These are phyloP conservation scores for Phaffia australis DNA, from an alignment of 768 basidiomycete genomes.

Conservation along the genomic window DNA sequence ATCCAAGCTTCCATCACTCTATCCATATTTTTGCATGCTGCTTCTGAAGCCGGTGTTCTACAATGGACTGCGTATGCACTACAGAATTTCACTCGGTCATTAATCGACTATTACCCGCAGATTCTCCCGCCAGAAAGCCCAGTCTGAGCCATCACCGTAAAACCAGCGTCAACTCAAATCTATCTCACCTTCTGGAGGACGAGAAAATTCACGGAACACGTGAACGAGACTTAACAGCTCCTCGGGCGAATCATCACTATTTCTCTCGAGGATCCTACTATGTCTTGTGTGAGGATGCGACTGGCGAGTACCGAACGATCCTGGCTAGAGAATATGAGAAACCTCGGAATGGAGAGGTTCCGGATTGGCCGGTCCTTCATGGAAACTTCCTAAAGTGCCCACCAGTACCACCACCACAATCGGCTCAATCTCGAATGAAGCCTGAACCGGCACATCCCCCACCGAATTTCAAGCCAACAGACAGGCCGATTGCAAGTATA, in stretches of 20 bases:
- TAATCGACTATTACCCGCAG: constrained; percentile 13
- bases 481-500: neutral
- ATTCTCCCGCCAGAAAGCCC: constrained; percentile 10
- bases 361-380: constrained; percentile 72
- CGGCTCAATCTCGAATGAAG: constrained; percentile 2
- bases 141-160: neutral
- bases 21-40: neutral
- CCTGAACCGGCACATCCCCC: constrained; percentile 1
- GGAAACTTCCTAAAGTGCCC: constrained; percentile 32
- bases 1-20: neutral
- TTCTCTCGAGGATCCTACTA: constrained; percentile 66
- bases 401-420: neutral
- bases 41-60: neutral
- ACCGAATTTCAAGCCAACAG: neutral
- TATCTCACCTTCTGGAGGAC: constrained; percentile 49
- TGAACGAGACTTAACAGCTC: constrained; percentile 84
- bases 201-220: constrained; percentile 77
- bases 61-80: neutral
- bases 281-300: constrained; percentile 83
- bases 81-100: constrained; percentile 25
- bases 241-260: constrained; percentile 76
- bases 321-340: constrained; percentile 69
- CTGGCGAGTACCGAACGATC: constrained; percentile 70
- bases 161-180: constrained; percentile 27
- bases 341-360: constrained; percentile 44